These are phyloP conservation scores for Thelephora ganbajun DNA, from an alignment of 768 basidiomycete species.

Conservation along the genomic window DNA sequence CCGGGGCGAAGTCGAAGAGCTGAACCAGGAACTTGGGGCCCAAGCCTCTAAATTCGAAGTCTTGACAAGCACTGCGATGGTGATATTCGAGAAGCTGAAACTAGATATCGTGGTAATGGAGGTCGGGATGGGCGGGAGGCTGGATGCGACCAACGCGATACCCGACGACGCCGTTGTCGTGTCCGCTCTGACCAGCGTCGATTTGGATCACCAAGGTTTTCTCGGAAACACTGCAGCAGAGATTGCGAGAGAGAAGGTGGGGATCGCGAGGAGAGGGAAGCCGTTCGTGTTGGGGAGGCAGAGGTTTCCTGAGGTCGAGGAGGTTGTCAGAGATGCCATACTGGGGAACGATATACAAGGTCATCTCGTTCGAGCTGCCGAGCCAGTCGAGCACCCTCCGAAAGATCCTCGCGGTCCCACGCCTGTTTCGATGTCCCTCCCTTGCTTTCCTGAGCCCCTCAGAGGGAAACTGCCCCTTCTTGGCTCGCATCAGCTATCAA, in stretches of 20 bases:
- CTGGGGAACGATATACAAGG: conserved; percentile 16
- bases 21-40: conserved; percentile 28
- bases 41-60: conserved; percentile 70
- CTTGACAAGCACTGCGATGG: conserved; percentile 68
- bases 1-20: conserved; percentile 31
- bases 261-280: conserved; percentile 50
- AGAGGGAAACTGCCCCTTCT: conserved; percentile 45
- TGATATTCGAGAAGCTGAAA: conserved; percentile 51
- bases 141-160: conserved; percentile 90
- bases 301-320: conserved; percentile 32
- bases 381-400: not conserved
- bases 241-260: conserved; percentile 76
- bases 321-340: conserved; percentile 23
- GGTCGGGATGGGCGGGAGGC: conserved; percentile 87
- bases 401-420: conserved; percentile 8
- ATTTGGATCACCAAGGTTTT: conserved; percentile 87
- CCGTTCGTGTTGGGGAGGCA: conserved; percentile 61
- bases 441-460: conserved; percentile 33
- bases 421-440: conserved; percentile 33
- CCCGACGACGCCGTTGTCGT: conserved; percentile 53
- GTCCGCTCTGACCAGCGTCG: conserved; percentile 77
- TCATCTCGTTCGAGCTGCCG: conserved; percentile 27
- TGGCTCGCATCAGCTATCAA: conserved; percentile 58
- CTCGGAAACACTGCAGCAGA: conserved; percentile 61
- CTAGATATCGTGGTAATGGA: conserved; percentile 82